Evolutionary conservation across 2,329 filamentous ascomycete genomes (phyloP), one percentile per base, ranked within the genome.

Genomic region (Colletotrichum sp.): DNA sequence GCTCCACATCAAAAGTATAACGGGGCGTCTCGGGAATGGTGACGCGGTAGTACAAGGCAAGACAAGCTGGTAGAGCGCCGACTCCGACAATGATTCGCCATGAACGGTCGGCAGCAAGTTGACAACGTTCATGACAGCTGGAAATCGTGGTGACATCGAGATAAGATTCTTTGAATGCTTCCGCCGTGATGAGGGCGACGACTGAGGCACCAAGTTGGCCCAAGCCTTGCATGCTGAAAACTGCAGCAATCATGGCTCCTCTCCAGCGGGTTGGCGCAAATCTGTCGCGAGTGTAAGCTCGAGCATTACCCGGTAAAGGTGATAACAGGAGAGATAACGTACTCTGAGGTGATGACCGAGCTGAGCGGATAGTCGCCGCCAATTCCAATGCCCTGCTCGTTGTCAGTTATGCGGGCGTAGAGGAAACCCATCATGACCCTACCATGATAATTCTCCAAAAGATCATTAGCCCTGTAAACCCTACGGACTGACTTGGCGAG

Each of bases 1-100:
- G 93, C 32, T 92, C 90, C 3, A 97, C 92, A 82, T 97, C 95
- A 79, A 96, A 95, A 2, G 94, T 96, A 83, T 96, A 96, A 48
- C 94, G 91, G 48, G 94, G 94, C 5, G 95, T 96, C 85, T 97
- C 95, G 10, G 95, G 95, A 74, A 97, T 96, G 26, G 94, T 96
- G 68, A 97, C 90, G 77, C 95, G 93, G 85, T 95, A 97, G 85
- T 96, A 96, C n/a, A 97, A 88, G 15, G 94, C 95, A 74, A 96
- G 90, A 80, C 92, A 94, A 5, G 93, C 95, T 1, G 95, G 95
- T 12, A 97, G 86, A 15, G 93, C 94, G 48, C 95, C 95, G 76
- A 96, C 92, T 16, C 94, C 94, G 72, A 97, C 93, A 74, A 97
- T 92, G 65, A 95, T 91, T 79, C 95, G 92, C 95, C 95, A 97